Conservation (phyloP, 768 basidiomycete genomes). For the Pisolithus marmoratus region DNA sequence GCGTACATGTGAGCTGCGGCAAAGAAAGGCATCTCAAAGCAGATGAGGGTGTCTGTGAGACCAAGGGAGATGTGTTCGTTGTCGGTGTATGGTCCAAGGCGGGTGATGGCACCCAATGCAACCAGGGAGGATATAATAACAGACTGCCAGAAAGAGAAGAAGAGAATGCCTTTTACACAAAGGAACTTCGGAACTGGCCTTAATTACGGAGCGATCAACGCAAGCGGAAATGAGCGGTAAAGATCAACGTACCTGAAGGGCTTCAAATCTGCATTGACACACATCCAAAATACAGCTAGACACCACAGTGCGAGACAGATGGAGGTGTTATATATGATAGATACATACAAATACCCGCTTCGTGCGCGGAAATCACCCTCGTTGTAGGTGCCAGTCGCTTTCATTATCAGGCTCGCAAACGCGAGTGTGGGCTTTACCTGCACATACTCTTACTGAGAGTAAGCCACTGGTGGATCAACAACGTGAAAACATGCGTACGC, state of each 20-base stretch:
- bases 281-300: conserved; percentile 95
- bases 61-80: conserved; percentile 86
- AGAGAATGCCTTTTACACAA: conserved; percentile 96
- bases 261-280: conserved; percentile 81
- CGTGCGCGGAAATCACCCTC: conserved; percentile 82
- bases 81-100: conserved; percentile 84
- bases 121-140: conserved; percentile 85
- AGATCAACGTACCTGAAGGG: conserved; percentile 64
- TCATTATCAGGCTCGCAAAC: conserved; percentile 76
- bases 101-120: conserved; percentile 66
- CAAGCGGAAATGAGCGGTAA: neutral
- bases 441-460: conserved; percentile 74
- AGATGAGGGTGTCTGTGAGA: conserved; percentile 86
- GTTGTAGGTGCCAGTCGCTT: conserved; percentile 79
- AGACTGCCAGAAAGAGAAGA: conserved; percentile 98
- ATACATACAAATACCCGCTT: conserved; percentile 90
- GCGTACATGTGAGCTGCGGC: conserved; percentile 94
- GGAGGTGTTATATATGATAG: conserved; percentile 76
- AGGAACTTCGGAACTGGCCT: conserved; percentile 96
- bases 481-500: conserved; percentile 42
- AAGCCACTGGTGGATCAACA: neutral
- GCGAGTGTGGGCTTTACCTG: conserved; percentile 93
- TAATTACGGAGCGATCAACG: conserved; percentile 2
- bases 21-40: conserved; percentile 96
- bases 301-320: conserved; percentile 83